Base-by-base conservation (phyloP, 768 basidiomycete species). In the Plicaturopsis crispa region DNA sequence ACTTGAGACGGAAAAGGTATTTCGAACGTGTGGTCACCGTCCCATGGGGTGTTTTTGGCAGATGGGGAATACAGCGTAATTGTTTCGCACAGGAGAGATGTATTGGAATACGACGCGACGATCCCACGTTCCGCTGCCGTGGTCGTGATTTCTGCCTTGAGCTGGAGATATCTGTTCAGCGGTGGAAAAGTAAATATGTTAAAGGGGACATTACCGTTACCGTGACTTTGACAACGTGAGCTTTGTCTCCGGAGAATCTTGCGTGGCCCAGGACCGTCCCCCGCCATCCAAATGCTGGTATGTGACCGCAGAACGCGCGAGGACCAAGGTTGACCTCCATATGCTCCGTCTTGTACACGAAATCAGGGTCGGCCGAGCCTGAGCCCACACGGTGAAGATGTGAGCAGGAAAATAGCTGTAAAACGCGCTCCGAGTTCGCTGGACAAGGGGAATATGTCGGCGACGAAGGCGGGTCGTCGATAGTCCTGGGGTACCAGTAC, bases 221-320 rank as follows among this genome's bases (percentile, higher is more conserved):
- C n/a, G n/a, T n/a, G n/a, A n/a, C n/a, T n/a, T n/a, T n/a, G n/a
- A 55, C 50, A 4, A 70, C 57, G 30, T 61, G 58, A n/a, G 56
- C 54, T 38, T 59, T 59, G 17, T 55, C 51, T 30, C 57, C 56
- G 14, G 44, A 51, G 38, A 72, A 56, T 16, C 43, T 49, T 3
- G 72, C 42, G 18, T 52, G 42, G 13, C 70, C 71, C 24, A 67
- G 59, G n/a, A 71, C 58, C 13, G 50, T 48, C 6, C 61, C 65
- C 19, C 63, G 56, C 24, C 57, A 48, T 17, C 72, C 71, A 47
- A 70, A 73, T 13, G 58, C 56, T 7, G 71, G 69, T 17, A 57
- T 49, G 32, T 49, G 45, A 3, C 64, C 49, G 12, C 58, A 60
- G 61, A 62, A 67, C 13, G 57, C 52, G 31, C 62, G 61, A 20